phyloP scores from a whole-genome alignment of 1,284 basidiomycete species.

The Mycena sp. region DNA sequence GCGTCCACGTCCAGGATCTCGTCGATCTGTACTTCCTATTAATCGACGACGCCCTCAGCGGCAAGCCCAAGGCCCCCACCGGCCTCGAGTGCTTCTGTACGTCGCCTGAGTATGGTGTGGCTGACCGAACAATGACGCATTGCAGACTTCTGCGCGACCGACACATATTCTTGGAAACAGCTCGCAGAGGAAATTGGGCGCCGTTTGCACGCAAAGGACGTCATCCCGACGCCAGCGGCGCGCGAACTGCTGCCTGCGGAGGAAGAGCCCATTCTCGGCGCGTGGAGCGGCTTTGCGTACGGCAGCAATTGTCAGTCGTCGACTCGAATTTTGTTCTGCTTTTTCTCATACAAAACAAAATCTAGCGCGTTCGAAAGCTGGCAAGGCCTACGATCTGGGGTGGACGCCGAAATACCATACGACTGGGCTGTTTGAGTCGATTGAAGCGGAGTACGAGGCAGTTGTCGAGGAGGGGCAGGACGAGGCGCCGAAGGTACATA shows the following conservation, averaged over 20 bases:
- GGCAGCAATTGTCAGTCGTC: slow-evolving; percentile 30
- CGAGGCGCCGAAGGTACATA: slow-evolving; percentile 31
- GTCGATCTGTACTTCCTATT: slow-evolving; percentile 27
- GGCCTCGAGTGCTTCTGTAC: slow-evolving; percentile 31
- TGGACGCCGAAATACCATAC: slow-evolving; percentile 29
- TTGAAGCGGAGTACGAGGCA: slow-evolving; percentile 31
- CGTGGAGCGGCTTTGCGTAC: slow-evolving; percentile 32
- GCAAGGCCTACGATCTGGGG: slow-evolving; percentile 27
- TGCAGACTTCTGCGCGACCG: slow-evolving; percentile 30
- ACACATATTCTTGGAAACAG: slow-evolving; percentile 29
- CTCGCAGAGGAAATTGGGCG: slow-evolving; percentile 27
- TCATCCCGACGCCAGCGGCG: slow-evolving; percentile 18
- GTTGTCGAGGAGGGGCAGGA: slow-evolving; percentile 30
- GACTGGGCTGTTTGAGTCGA: slow-evolving; percentile 29
- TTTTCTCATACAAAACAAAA: not conserved
- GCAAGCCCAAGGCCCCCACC: slow-evolving; percentile 18
- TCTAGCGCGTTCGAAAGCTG: slow-evolving; percentile 28
- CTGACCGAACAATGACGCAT: not conserved
- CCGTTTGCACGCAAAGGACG: slow-evolving; percentile 23
- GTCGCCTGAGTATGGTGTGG: not conserved
- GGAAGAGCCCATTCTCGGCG: slow-evolving; percentile 24
- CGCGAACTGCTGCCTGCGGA: slow-evolving; percentile 19
- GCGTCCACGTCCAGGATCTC: slow-evolving; percentile 30
- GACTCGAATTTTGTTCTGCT: too few relatives aligned
- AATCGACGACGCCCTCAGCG: slow-evolving; percentile 29